Evolutionary conservation across 2,329 filamentous ascomycete genomes (phyloP).

Genomic region (Botrytis galanthina): DNA sequence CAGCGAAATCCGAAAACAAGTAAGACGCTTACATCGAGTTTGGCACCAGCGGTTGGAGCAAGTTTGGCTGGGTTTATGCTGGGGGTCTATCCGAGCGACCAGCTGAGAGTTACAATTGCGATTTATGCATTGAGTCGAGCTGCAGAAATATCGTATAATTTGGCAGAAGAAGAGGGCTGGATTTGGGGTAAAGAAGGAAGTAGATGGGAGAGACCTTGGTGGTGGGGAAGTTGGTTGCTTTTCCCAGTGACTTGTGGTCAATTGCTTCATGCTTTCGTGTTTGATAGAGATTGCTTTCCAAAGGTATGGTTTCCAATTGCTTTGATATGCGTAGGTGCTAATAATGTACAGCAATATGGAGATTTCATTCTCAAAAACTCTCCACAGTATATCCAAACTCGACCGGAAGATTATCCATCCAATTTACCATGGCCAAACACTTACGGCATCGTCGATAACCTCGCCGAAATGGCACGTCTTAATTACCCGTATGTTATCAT

Average conservation of each 20-base stretch:
- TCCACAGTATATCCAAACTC: constrained; percentile 71
- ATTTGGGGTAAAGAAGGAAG: constrained; percentile 57
- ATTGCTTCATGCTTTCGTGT: constrained; percentile 71
- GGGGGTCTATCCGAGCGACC: constrained; percentile 67
- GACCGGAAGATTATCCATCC: constrained; percentile 66
- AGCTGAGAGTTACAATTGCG: constrained; percentile 73
- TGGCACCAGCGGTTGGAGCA: constrained; percentile 87
- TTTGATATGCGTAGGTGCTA: constrained; percentile 17
- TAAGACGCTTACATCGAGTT: constrained; percentile 72
- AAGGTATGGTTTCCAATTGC: constrained; percentile 47
- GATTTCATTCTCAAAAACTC: constrained; percentile 69
- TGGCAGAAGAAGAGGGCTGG: constrained; percentile 70
- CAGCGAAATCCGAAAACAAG: constrained; percentile 76
- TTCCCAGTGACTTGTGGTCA: constrained; percentile 76
- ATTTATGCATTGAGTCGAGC: constrained; percentile 80
- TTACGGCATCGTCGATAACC: constrained; percentile 73
- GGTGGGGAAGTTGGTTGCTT: constrained; percentile 81
- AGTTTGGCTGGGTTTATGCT: constrained; percentile 82
- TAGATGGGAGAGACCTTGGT: constrained; percentile 68
- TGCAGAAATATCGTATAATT: constrained; percentile 83
- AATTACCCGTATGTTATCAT: constrained; percentile 70
- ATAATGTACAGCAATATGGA: constrained; percentile 46
- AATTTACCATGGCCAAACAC: constrained; percentile 71
- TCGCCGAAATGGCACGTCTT: constrained; percentile 77
- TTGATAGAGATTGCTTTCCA: constrained; percentile 73